A percentile compares a stretch with the other conserved stretches of the same genome.
phyloP scores from a whole-genome alignment of 176 grass and related monocot genomes.

The Juncus effusus region DNA sequence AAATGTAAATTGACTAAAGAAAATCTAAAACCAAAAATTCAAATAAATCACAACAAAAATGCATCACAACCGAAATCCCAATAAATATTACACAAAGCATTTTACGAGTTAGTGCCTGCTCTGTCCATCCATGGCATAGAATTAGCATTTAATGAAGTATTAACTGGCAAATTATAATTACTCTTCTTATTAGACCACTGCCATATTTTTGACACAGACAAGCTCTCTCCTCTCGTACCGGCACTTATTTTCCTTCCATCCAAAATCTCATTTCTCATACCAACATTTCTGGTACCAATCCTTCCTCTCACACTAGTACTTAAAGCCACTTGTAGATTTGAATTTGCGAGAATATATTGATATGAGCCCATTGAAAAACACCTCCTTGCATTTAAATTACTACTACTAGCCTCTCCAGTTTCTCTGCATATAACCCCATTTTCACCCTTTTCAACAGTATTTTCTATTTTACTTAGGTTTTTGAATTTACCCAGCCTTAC shows the following conservation, averaged over 20 bases:
- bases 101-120: conserved; percentile 9
- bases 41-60: conserved; percentile 18
- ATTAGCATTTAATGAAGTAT: conserved; percentile 44
- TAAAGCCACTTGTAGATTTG: conserved; percentile 62
- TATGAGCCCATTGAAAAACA: conserved; percentile 91
- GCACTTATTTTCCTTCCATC: conserved; percentile 66
- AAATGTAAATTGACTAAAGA: conserved; percentile 19
- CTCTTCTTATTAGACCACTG: conserved; percentile 69
- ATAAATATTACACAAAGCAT: neutral
- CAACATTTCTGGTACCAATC: conserved; percentile 29
- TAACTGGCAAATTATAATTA: conserved; percentile 50
- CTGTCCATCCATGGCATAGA: conserved; percentile 61
- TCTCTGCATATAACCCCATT: conserved; percentile 42
- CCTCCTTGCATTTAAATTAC: conserved; percentile 87
- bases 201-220: conserved; percentile 93
- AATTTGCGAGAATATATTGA: conserved; percentile 72
- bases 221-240: conserved; percentile 69
- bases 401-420: conserved; percentile 75
- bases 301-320: conserved; percentile 30
- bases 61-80: conserved; percentile 1
- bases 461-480: conserved; percentile 48
- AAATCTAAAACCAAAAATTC: conserved; percentile 1
- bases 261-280: conserved; percentile 35
- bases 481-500: conserved; percentile 88
- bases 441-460: conserved; percentile 25